Percentiles rank a stretch among this genome's conserved stretches.
These are phyloP conservation scores for Isabelozyma pseudorhagii DNA, from an alignment of 805 yeast genomes.

Conservation along the genomic window DNA sequence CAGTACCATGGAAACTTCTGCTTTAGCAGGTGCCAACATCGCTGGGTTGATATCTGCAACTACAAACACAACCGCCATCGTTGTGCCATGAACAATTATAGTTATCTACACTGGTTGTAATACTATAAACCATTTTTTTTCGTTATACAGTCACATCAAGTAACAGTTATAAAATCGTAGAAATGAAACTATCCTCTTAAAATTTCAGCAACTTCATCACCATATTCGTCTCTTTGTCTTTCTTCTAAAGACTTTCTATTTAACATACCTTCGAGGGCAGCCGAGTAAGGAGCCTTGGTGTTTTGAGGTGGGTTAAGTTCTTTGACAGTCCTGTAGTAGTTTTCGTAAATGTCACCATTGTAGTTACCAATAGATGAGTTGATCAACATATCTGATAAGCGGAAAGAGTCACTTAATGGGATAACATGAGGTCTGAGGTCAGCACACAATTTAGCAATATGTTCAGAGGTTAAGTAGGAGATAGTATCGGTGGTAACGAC, in stretches of 20 bases:
- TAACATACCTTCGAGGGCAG: conserved; percentile 37
- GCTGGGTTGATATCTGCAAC: conserved; percentile 39
- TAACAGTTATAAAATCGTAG: not conserved
- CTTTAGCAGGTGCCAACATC: conserved; percentile 47
- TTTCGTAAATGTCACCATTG: conserved; percentile 43
- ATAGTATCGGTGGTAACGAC: conserved; percentile 29
- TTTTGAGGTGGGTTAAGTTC: conserved; percentile 26
- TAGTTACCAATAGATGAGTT: conserved; percentile 41
- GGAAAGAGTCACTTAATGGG: conserved; percentile 43
- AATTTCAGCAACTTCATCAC: conserved; percentile 28
- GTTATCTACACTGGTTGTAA: not conserved
- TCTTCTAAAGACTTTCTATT: conserved; percentile 32
- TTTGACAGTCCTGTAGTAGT: conserved; percentile 38
- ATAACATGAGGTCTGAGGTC: conserved; percentile 39
- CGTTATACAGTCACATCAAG: not conserved
- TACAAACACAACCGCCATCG: conserved; percentile 7
- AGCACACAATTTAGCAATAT: conserved; percentile 29
- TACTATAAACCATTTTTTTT: not conserved
- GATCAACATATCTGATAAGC: conserved; percentile 40
- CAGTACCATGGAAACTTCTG: conserved; percentile 52
- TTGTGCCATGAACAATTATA: not conserved
- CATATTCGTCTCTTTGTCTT: conserved; percentile 38
- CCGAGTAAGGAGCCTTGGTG: conserved; percentile 41
- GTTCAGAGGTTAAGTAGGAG: conserved; percentile 20
- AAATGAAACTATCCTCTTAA: conserved; percentile 20